These are phyloP conservation scores for Fraxinus greggii DNA, from an alignment of 305 asterid genomes.

Conservation along the genomic window DNA sequence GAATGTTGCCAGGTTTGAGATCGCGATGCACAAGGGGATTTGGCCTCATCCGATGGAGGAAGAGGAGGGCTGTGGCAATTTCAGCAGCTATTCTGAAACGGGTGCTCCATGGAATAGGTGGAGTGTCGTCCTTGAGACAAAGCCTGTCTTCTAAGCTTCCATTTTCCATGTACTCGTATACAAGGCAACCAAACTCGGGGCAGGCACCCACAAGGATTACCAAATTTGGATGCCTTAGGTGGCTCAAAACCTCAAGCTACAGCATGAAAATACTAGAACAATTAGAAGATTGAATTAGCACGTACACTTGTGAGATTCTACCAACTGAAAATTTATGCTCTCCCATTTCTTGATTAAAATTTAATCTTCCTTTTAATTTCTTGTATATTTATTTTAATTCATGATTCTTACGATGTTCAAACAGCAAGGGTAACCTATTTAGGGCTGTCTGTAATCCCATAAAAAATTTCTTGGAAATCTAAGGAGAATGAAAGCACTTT, in stretches of 20 bases:
- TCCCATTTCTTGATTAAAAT: not conserved
- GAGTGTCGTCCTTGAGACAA: conserved; percentile 26
- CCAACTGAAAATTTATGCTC: not conserved
- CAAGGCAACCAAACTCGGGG: conserved; percentile 31
- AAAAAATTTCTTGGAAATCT: not conserved
- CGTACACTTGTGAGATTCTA: not conserved
- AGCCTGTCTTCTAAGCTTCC: conserved; percentile 38
- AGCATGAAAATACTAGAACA: not conserved
- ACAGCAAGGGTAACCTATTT: not conserved
- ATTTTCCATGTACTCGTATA: conserved; percentile 33
- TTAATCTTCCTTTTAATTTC: not conserved
- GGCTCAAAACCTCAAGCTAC: conserved; percentile 34
- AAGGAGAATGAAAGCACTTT: not conserved
- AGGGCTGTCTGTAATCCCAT: not conserved
- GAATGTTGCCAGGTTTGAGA: conserved; percentile 36
- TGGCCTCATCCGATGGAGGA: conserved; percentile 32
- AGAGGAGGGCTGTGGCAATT: conserved; percentile 34
- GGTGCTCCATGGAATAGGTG: conserved; percentile 30
- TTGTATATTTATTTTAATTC: not conserved
- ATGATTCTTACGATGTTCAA: not conserved
- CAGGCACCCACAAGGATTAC: conserved; percentile 39
- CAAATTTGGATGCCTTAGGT: conserved; percentile 35
- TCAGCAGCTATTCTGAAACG: conserved; percentile 34
- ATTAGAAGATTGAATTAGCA: not conserved
- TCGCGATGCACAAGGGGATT: conserved; percentile 36